Percentiles rank a stretch among this genome's conserved stretches.
These are phyloP conservation scores for Debaryomyces hansenii DNA, from an alignment of 805 yeast genomes.

Conservation along the genomic window DNA sequence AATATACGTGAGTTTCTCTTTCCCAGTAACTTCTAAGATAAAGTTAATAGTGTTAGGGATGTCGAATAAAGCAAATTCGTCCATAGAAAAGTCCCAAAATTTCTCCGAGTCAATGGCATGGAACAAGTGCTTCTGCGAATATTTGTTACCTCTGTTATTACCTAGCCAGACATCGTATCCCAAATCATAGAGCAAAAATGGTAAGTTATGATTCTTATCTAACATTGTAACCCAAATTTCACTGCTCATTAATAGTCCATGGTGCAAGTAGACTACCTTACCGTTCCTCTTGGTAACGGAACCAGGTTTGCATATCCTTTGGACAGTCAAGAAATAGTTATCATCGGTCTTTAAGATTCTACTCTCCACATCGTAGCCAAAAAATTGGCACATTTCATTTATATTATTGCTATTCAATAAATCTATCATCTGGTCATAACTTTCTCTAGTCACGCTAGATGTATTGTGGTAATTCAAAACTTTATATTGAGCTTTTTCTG, in stretches of 20 bases:
- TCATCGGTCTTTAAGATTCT: conserved; percentile 78
- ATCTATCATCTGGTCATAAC: conserved; percentile 30
- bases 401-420: conserved; percentile 53
- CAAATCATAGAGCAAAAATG: conserved; percentile 70
- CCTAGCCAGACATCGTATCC: conserved; percentile 97
- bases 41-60: conserved; percentile 83
- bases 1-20: conserved; percentile 56
- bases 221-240: conserved; percentile 67
- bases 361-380: conserved; percentile 72
- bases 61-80: conserved; percentile 88
- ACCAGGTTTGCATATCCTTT: conserved; percentile 51
- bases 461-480: conserved; percentile 19
- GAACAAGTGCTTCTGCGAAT: conserved; percentile 70
- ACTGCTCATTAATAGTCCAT: conserved; percentile 86
- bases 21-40: conserved; percentile 52
- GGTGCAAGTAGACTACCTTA: conserved; percentile 77
- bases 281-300: conserved; percentile 22
- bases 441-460: conserved; percentile 15
- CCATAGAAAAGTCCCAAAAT: conserved; percentile 90
- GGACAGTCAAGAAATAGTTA: conserved; percentile 73
- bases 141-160: conserved; percentile 61
- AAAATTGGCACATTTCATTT: conserved; percentile 63
- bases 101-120: conserved; percentile 35
- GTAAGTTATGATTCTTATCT: conserved; percentile 48
- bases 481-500: conserved; percentile 19